Evolutionary conservation across 176 grass and related monocot species (phyloP).

Genomic region (sorghum (Sorghum bicolor)): Sorghum_bicolor_NCBIv3 NC_012878.2:3608501-3609000

Average conservation of each 20-base stretch:
- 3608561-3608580: background rate
- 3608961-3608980: too few relatives aligned
- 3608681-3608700: too few relatives aligned
- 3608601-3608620: constrained; percentile 5
- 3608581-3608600: constrained; percentile 4
- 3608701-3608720: background rate
- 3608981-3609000: too few relatives aligned
- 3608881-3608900: background rate
- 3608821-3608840: background rate
- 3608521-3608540: background rate
- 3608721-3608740: background rate
- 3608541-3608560: background rate
- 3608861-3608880: background rate
- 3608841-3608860: background rate
- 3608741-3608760: constrained; percentile 11
- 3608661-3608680: background rate
- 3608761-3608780: background rate
- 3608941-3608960: too few relatives aligned
- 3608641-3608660: background rate
- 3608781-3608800: background rate
- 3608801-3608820: too few relatives aligned
- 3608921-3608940: too few relatives aligned
- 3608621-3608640: background rate
- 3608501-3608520: background rate
- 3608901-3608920: background rate